Evolutionary conservation across 257 asterid genomes (phyloP).

Genomic region (Oldenlandia corymbosa): DNA sequence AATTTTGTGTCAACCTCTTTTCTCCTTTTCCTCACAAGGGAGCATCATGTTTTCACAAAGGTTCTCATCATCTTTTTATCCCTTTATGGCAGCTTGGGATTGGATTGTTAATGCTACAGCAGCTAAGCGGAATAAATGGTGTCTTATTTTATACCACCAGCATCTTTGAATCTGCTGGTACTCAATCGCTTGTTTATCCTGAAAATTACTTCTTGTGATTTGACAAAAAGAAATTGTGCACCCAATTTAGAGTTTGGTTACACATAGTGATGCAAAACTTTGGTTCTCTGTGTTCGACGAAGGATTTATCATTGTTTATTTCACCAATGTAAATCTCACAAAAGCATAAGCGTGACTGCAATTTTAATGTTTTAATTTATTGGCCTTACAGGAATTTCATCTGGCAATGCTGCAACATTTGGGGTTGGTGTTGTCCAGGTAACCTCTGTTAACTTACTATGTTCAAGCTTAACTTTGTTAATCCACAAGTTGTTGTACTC

Average conservation of each 20-base stretch:
- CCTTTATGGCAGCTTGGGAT: slow-evolving; percentile 63
- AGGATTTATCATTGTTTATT: background rate
- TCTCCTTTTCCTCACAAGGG: background rate
- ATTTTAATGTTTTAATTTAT: slow-evolving; percentile 16
- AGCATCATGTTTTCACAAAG: background rate
- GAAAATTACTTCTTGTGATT: background rate
- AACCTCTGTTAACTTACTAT: slow-evolving; percentile 17
- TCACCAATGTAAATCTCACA: background rate
- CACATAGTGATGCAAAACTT: background rate
- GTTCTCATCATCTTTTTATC: slow-evolving; percentile 15
- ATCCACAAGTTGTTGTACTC: background rate
- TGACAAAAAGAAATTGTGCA: background rate
- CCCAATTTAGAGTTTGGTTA: background rate
- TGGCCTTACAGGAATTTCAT: slow-evolving; percentile 64
- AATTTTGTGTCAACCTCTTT: background rate
- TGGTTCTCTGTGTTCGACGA: background rate
- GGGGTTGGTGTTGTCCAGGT: slow-evolving; percentile 90
- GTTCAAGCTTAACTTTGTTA: slow-evolving; percentile 1
- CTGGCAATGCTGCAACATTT: slow-evolving; percentile 71
- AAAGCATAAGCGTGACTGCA: slow-evolving; percentile 3
- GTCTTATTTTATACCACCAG: slow-evolving; percentile 75
- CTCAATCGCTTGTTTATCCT: slow-evolving; percentile 8
- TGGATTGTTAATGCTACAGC: slow-evolving; percentile 73
- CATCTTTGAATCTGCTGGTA: slow-evolving; percentile 86
- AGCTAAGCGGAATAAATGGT: slow-evolving; percentile 75